Base-by-base conservation (phyloP, 306 rosid species). In the Quercus glauca region DNA sequence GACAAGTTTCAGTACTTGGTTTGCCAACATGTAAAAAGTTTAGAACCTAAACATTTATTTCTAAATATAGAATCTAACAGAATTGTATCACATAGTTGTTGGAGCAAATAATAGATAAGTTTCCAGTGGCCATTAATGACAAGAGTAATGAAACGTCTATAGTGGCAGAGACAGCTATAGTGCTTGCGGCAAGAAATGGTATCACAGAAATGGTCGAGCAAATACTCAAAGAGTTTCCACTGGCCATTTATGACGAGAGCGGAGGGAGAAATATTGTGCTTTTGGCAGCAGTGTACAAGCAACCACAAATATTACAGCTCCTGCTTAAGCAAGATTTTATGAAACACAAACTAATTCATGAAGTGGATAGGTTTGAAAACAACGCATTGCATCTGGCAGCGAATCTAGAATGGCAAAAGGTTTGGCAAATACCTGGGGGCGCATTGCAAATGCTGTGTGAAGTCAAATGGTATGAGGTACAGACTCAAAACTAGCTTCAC, bases 391-490 rank as follows among this genome's bases (percentile, higher is more conserved):
- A 91, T 64, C 86, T 89, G 41, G 96, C 93, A 5, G 91, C 96
- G 43, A 86, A 78, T 52, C 78, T 55, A 11, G 79, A 86, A 71
- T 52, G 14, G 23, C 35, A 81, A 60, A 79, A 67, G 51, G 90
- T 93, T 20, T 89, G 93, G 90, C 87, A 75, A 52, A 79, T 87
- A 64, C 84, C 93, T 2, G 93, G 91, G 0, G 88, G 83, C 2
- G 92, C 91, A 1, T 58, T 91, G 69, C 92, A 91, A 82, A 88
- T 91, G 92, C 89, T 88, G 56, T 88, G 92, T 89, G 93, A 91
- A 83, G 64, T 88, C 72, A 91, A 86, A 74, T 89, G 96, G 96
- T 89, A 80, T 60, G 45, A 82, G 84, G 94, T 90, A 70, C 5
- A 6, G 9, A 41, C 49, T 41, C 49, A 41, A 41, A 41, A 41